Percentiles rank a stretch among this genome's conserved stretches.
phyloP scores from a whole-genome alignment of 108 stramenopile genomes.

The Parietichytrium sp. region DNA sequence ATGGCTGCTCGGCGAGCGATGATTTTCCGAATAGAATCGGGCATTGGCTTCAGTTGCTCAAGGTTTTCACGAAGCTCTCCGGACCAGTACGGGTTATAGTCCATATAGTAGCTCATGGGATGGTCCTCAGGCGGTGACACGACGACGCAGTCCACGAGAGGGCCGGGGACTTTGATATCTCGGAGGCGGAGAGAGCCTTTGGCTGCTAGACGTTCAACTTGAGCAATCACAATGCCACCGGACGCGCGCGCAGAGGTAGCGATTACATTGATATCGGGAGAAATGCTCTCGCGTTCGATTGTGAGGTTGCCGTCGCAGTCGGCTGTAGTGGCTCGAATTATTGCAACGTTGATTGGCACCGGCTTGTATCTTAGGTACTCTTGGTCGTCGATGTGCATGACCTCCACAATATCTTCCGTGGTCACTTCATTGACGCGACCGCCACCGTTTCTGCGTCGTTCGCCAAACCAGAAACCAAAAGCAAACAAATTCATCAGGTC shows the following conservation, averaged over 20 bases:
- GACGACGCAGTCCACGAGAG: constrained; percentile 73
- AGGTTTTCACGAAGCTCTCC: constrained; percentile 63
- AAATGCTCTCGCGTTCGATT: constrained; percentile 69
- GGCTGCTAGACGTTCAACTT: constrained; percentile 70
- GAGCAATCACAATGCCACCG: constrained; percentile 74
- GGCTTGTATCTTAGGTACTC: constrained; percentile 75
- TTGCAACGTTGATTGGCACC: constrained; percentile 71
- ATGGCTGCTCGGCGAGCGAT: constrained; percentile 73
- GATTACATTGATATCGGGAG: constrained; percentile 67
- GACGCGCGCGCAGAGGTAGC: constrained; percentile 70
- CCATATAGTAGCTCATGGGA: constrained; percentile 66
- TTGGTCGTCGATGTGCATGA: constrained; percentile 6
- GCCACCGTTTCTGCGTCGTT: constrained; percentile 46
- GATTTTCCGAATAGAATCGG: constrained; percentile 65
- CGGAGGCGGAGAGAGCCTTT: constrained; percentile 62
- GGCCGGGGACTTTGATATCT: constrained; percentile 67
- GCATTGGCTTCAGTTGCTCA: constrained; percentile 57
- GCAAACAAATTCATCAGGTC: constrained; percentile 59
- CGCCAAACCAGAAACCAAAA: constrained; percentile 55
- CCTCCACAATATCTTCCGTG: constrained; percentile 10
- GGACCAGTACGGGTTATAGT: constrained; percentile 60
- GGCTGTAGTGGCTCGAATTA: constrained; percentile 76
- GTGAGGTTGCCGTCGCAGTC: constrained; percentile 72
- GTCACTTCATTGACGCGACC: constrained; percentile 23
- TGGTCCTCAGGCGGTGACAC: constrained; percentile 71